Base-by-base conservation (phyloP, 805 yeast species). In the Komagataella populi region DNA sequence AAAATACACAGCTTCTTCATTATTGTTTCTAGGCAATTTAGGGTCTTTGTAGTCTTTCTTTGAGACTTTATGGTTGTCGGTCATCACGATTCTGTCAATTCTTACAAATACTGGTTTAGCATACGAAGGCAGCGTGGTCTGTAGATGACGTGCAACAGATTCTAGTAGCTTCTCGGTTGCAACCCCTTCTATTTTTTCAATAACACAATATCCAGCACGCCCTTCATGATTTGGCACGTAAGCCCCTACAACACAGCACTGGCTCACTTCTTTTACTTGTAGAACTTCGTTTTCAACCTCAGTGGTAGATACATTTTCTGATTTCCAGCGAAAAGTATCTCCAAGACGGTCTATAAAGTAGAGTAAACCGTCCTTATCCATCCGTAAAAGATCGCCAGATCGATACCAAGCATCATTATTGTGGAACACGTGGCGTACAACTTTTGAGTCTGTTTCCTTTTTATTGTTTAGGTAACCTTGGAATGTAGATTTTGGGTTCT, bases 311-410 rank as follows among this genome's bases (percentile, higher is more conserved):
- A 91, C 96, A 64, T 90, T 90, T 68, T 90, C 98, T 2, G 95
- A 84, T 69, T 88, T 91, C 98, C 98, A 90, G 59, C 98, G 75
- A 70, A 86, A 90, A 0, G 97, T 91, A 62, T 90, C 98, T 46
- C 98, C 98, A 60, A 91, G 68, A 61, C 98, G 73, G 70, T 90
- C 98, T 47, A 89, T 87, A 65, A 90, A 90, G 66, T 84, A 87
- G 63, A 84, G 74, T 56, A 83, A 68, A 0, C 87, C 85, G 56
- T 81, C 75, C 24, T 71, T 71, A 64, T 88, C 96, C 62, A 73
- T 68, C 57, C 71, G 79, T 61, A 91, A 71, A 57, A 90, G 72
- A 64, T 90, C 98, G 46, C 96, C 97, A 23, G 87, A 77, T 61
- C 96, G 74, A 60, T 85, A 84, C 84, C 88, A 90, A 1, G 95